Base-by-base conservation (phyloP, 768 basidiomycete genomes). In the Rhizopogon vesiculosus region DNA sequence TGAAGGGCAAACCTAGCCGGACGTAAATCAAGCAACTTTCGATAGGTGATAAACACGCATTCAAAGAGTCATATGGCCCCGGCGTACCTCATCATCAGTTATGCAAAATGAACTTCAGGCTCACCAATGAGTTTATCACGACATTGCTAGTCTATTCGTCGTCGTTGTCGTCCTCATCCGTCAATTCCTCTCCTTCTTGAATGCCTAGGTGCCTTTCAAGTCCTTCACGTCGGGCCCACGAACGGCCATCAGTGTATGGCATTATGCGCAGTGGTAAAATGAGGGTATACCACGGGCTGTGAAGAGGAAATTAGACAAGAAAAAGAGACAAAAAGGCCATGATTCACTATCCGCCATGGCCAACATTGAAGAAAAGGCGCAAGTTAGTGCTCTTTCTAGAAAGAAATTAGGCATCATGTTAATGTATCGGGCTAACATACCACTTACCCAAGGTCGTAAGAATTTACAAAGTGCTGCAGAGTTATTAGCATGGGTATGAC, bases 1-100 rank as follows among this genome's bases (percentile, higher is more conserved):
- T 49, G 35, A 53, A 48, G 29, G 51, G 28, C 42, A 29, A 53
- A 74, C 80, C 76, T 29, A 38, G 48, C 84, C 83, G 83, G 83
- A 80, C 79, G 66, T 77, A 76, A 73, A 77, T 85, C 83, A 81
- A 69, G 42, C 82, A 60, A 64, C 81, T 82, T 75, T 76, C 79
- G 76, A 69, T 78, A 66, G 64, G 59, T 48, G 59, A 45, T 61
- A 43, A 57, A 62, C 61, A 44, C n/a, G 59, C 62, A 66, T 69
- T 65, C 72, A 68, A 76, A 86, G 85, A 63, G 84, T 90, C 89
- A 83, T 88, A 85, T 91, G 89, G 89, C 89, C 89, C 88, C 89
- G 89, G 88, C 70, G 53, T 60, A 49, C 43, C 58, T 70, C 87
- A 86, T 89, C 87, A 73, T 64, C n/a, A 31, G 22, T 10, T 16